A percentile compares a stretch with the other conserved stretches of the same genome.
phyloP scores from a whole-genome alignment of 352 stramenopile genomes.

The Elongisporangium senticosum region DNA sequence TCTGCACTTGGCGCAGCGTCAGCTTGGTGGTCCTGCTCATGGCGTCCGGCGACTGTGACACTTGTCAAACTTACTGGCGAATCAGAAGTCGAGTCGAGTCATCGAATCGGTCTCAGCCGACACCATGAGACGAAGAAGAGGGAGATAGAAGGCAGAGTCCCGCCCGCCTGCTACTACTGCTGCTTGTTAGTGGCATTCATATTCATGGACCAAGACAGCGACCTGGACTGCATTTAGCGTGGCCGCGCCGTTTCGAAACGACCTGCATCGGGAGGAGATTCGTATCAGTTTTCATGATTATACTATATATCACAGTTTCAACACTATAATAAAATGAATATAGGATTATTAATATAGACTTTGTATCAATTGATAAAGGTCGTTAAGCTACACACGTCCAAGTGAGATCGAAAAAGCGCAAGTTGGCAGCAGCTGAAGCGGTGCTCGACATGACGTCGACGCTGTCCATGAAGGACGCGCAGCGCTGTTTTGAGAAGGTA shows the following conservation, averaged over 20 bases:
- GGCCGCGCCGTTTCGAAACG: slow-evolving; percentile 16
- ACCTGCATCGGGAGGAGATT: neutral
- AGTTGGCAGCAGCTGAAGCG: slow-evolving; percentile 3
- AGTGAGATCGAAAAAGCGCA: neutral
- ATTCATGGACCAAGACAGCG: neutral
- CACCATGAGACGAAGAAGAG: neutral
- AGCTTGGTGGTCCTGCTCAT: slow-evolving; percentile 6
- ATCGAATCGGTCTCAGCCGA: neutral
- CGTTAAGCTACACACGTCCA: neutral
- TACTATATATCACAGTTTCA: neutral
- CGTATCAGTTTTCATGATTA: neutral
- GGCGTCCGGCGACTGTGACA: neutral
- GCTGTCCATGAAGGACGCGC: slow-evolving; percentile 63
- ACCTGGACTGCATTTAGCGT: neutral
- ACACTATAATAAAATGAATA: neutral
- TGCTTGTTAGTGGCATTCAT: neutral
- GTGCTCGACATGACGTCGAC: slow-evolving; percentile 15
- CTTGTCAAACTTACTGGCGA: neutral
- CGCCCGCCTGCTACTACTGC: neutral
- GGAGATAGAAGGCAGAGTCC: neutral
- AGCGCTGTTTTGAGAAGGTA: slow-evolving; percentile 76
- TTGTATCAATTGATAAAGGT: neutral
- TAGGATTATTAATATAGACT: neutral
- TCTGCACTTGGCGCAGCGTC: slow-evolving; percentile 66
- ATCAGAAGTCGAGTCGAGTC: neutral